These are phyloP conservation scores for Aspergillus campestris DNA, from an alignment of 495 filamentous ascomycete genomes.

Conservation along the genomic window DNA sequence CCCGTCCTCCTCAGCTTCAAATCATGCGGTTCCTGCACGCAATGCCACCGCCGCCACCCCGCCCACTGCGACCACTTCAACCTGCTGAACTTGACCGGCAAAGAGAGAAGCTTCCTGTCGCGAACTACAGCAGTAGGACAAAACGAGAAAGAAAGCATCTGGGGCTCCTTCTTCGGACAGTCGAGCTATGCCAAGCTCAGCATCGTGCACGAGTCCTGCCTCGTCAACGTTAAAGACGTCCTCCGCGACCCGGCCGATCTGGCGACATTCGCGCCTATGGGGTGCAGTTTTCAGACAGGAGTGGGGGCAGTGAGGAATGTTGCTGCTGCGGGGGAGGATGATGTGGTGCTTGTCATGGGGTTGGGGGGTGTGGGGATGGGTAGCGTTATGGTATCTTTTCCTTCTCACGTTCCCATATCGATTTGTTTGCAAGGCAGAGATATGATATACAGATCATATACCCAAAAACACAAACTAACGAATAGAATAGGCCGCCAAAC, in stretches of 20 bases:
- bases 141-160: constrained; percentile 1
- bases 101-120: not conserved
- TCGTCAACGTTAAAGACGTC: constrained; percentile 19
- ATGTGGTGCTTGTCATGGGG: constrained; percentile 24
- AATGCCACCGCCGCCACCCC: constrained; percentile 14
- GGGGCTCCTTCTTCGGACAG: constrained; percentile 32
- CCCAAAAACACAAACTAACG: too few species aligned
- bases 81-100: constrained; percentile 25
- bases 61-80: constrained; percentile 24
- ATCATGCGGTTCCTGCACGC: constrained; percentile 26
- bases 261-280: constrained; percentile 30
- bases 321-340: constrained; percentile 6
- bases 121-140: constrained; percentile 1
- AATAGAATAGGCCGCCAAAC: too few species aligned
- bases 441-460: too few species aligned
- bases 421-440: not conserved
- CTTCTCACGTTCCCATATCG: not conserved
- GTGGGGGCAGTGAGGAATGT: constrained; percentile 27
- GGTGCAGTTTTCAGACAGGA: constrained; percentile 39
- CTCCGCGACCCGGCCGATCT: constrained; percentile 16
- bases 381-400: constrained; percentile 19
- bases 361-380: constrained; percentile 31
- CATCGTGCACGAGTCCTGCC: constrained; percentile 13
- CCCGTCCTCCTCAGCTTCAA: constrained; percentile 37
- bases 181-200: constrained; percentile 27